Evolutionary conservation across 2,329 filamentous ascomycete species (phyloP), one percentile per base, ranked within the genome.

Genomic region (Monilinia aucupariae): DNA sequence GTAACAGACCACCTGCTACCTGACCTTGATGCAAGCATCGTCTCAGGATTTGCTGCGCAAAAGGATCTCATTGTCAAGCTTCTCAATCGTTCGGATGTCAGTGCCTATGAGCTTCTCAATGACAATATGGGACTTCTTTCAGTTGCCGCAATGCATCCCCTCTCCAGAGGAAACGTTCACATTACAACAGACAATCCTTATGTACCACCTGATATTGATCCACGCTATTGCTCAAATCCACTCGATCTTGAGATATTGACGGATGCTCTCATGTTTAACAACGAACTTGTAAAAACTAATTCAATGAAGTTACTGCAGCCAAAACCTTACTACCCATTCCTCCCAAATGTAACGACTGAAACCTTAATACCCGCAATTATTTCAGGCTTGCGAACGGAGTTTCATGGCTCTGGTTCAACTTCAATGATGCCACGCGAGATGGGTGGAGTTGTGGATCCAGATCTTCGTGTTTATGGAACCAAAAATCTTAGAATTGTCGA

Each of bases 151-250:
- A 79, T 80, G 64, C 85, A 78, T 63, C 73, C 85, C 0, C 81
- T 84, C 70, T 83, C 81, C 1, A 79, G 83, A 1, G 85, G 85
- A 1, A 78, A 76, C 58, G 79, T 84, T 56, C 84, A 87, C 73
- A 83, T 86, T 64, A 70, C 73, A 7, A 75, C 76, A 1, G 63
- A 74, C 0, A 75, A 79, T 37, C 70, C 77, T 12, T 71, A 74
- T 12, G 75, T 75, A 3, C 67, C 74, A 15, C 78, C 80, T 0
- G 72, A 77, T 15, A 83, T 85, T 69, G 79, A 85, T 65, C 69
- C 68, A 27, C 67, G 69, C 12, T 70, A 67, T 37, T 68, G 66
- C 22, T 67, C 69, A 25, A 69, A 71, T 41, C 70, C 69, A 47
- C 53, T 70, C 10, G 69, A 71, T 56, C 65, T 65, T 51, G 63